A percentile compares a stretch with the other conserved stretches of the same genome.
Evolutionary conservation across 768 basidiomycete genomes (phyloP).

Genomic region (Amanita fuliginea): DNA sequence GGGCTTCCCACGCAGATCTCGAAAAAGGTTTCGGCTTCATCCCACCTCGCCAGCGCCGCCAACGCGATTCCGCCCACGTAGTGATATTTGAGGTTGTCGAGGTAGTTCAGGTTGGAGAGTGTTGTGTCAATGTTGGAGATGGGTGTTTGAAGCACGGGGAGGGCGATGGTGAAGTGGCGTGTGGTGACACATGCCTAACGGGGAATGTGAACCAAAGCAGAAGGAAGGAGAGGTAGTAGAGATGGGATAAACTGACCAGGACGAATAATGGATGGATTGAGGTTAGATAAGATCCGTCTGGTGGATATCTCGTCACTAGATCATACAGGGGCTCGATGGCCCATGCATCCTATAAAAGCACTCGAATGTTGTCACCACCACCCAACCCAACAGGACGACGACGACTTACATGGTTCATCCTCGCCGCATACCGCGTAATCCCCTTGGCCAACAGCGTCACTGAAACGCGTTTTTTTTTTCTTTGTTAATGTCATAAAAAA

Average conservation of each 20-base stretch:
- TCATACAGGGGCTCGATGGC: slow-evolving; percentile 49
- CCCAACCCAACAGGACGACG: slow-evolving; percentile 12
- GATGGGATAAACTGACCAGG: not conserved
- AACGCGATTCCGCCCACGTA: slow-evolving; percentile 70
- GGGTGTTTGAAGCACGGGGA: slow-evolving; percentile 50
- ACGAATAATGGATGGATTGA: slow-evolving; percentile 40
- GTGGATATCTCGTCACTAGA: slow-evolving; percentile 54
- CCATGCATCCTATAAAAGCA: slow-evolving; percentile 17
- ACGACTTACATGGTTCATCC: slow-evolving; percentile 33
- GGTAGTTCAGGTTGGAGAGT: slow-evolving; percentile 59
- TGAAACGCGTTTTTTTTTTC: slow-evolving; percentile 13
- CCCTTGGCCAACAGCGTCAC: slow-evolving; percentile 59
- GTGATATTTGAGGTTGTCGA: slow-evolving; percentile 78
- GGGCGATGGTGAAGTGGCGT: slow-evolving; percentile 40
- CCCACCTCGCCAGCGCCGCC: slow-evolving; percentile 53
- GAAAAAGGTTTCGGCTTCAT: slow-evolving; percentile 63
- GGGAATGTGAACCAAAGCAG: too few relatives aligned
- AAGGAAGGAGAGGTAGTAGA: not conserved
- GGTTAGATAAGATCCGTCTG: slow-evolving; percentile 47
- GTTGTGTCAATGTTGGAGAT: slow-evolving; percentile 54
- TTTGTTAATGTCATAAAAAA: not conserved
- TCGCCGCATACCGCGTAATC: slow-evolving; percentile 39
- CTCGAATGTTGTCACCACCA: not conserved
- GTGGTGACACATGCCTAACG: slow-evolving; percentile 54
- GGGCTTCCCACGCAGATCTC: slow-evolving; percentile 69